A percentile compares a stretch with the other conserved stretches of the same genome.
Evolutionary conservation across 2,329 filamentous ascomycete genomes (phyloP).

Genomic region (Annulohypoxylon truncatum): DNA sequence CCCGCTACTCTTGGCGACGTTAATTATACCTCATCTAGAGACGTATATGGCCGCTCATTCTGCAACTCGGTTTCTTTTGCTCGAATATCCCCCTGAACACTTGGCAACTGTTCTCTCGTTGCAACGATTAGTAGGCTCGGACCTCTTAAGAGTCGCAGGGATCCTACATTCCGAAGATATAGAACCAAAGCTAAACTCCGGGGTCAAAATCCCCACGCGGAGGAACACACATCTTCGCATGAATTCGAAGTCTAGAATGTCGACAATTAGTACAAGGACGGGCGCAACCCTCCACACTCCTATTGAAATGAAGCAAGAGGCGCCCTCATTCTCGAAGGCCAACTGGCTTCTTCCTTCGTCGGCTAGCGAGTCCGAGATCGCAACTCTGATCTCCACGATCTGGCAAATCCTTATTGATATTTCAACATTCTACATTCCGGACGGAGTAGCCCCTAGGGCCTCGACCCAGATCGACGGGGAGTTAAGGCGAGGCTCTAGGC

Average conservation of each 20-base stretch:
- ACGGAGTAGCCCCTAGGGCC: slow-evolving; percentile 43
- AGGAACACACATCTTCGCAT: slow-evolving; percentile 40
- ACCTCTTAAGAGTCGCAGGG: slow-evolving; percentile 69
- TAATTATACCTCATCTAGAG: slow-evolving; percentile 71
- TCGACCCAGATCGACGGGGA: slow-evolving; percentile 12
- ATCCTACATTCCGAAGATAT: slow-evolving; percentile 61
- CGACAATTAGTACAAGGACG: slow-evolving; percentile 22
- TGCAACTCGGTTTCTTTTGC: slow-evolving; percentile 65
- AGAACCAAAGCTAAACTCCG: slow-evolving; percentile 44
- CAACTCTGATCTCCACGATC: slow-evolving; percentile 64
- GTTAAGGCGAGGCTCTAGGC: background rate
- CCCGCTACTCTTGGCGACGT: slow-evolving; percentile 65
- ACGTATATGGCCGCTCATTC: slow-evolving; percentile 66
- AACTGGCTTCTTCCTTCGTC: slow-evolving; percentile 68
- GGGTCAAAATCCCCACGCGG: slow-evolving; percentile 21
- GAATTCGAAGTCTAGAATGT: slow-evolving; percentile 48
- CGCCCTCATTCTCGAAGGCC: slow-evolving; percentile 59
- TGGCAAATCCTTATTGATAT: slow-evolving; percentile 61
- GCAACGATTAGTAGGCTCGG: slow-evolving; percentile 66
- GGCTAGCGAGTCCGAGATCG: slow-evolving; percentile 65
- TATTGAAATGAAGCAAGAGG: slow-evolving; percentile 29
- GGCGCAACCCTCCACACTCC: slow-evolving; percentile 34
- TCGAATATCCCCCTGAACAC: slow-evolving; percentile 69
- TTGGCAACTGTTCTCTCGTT: slow-evolving; percentile 67
- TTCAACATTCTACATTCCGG: slow-evolving; percentile 59